phyloP scores from a whole-genome alignment of 306 rosid species.

The Vigna hirtella region DNA sequence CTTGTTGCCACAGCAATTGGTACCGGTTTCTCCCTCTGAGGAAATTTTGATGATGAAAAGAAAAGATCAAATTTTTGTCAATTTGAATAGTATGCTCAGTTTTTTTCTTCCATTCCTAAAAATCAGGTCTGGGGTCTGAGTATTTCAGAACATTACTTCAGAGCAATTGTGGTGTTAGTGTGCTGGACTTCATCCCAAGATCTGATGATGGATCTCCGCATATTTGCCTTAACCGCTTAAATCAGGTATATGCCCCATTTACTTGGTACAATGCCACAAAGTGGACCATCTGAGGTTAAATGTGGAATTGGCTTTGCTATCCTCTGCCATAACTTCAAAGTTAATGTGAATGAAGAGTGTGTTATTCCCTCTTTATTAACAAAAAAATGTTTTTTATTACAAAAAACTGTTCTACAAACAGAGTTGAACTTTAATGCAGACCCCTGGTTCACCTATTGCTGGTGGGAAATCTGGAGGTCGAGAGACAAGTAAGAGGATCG shows the following conservation, averaged over 20 bases:
- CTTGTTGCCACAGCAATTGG: constrained; percentile 94
- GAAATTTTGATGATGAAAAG: constrained; percentile 29
- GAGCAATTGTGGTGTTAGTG: constrained; percentile 96
- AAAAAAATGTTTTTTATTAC: background rate
- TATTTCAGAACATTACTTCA: constrained; percentile 90
- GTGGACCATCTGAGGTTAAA: constrained; percentile 8
- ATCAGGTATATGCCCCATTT: constrained; percentile 68
- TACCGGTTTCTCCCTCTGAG: constrained; percentile 52
- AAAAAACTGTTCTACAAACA: constrained; percentile 41
- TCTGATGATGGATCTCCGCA: constrained; percentile 74
- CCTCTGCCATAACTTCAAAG: constrained; percentile 17
- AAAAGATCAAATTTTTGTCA: constrained; percentile 20
- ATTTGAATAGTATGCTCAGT: constrained; percentile 20
- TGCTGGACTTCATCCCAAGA: constrained; percentile 81
- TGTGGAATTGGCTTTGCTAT: constrained; percentile 28
- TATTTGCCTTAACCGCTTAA: constrained; percentile 88
- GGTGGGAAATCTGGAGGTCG: constrained; percentile 83
- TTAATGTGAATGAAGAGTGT: constrained; percentile 13
- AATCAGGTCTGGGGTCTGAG: constrained; percentile 76
- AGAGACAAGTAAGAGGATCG: constrained; percentile 61
- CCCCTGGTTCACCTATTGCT: constrained; percentile 92
- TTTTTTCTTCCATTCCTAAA: constrained; percentile 20
- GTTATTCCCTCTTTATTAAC: constrained; percentile 13
- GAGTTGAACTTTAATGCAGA: constrained; percentile 67
- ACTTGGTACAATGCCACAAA: constrained; percentile 3